Evolutionary conservation across 495 filamentous ascomycete species (phyloP), one percentile per base, ranked within the genome.

Genomic region (Amorphotheca resinae): DNA sequence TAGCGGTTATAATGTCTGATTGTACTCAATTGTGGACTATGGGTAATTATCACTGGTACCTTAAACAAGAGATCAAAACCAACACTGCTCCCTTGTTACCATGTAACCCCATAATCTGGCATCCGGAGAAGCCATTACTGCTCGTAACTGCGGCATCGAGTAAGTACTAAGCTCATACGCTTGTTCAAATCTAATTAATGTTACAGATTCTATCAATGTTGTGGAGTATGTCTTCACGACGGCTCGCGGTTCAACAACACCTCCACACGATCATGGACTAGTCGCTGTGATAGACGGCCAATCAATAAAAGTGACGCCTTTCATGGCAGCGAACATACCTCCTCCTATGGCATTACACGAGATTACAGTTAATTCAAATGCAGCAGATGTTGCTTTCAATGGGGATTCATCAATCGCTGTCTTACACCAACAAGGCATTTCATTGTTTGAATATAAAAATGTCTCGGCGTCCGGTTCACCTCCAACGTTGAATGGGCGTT

Each of bases 1-100:
- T 98, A 17, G 91, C 91, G 2, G 79, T 95, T 8, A 70, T 70
- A 16, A 75, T 87, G 54, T 64, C 65, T 32, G 77, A 93, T 49
- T 70, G 79, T 31, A 64, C 89, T 12, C 91, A 98, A 52, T 64
- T 96, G n/a, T 98, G 91, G 88, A 93, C 84, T 1, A 91, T 81
- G 68, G 83, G 87, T 7, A 98, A 98, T 57, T 98, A 98, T 54
- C 84, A 98, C 54, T 96, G 87, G 70, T 96, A 96, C 56, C 65
- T 96, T n/a, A 98, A 96, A 62, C 89, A 95, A 62, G 91, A 98
- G 55, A 67, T 88, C 11, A 62, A 61, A 3, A 62, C 71, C 20
- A 58, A 58, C 8, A 38, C 54, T 5, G 53, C 58, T 41, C 21
- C 14, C 49, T 12, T 44, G 43, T 20, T 54, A 37, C 59, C 31